A percentile compares a stretch with the other conserved stretches of the same genome.
Conservation (phyloP, 2,329 filamentous ascomycete genomes). For the Aspergillus quadricinctus region DNA sequence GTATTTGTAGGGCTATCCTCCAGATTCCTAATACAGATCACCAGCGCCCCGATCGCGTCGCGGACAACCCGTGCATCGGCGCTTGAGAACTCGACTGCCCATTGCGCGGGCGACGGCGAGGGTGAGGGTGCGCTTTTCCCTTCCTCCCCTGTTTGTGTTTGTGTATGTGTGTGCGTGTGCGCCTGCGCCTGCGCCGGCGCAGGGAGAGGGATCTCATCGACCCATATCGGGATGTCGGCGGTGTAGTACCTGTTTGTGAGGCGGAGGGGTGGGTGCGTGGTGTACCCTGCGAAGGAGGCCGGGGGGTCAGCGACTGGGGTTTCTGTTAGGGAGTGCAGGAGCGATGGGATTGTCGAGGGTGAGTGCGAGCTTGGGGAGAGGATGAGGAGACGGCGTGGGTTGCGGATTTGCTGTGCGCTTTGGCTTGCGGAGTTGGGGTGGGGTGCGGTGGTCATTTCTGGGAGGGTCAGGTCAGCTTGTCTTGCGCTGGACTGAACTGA, state of each 20-base stretch:
- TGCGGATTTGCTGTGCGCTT: slow-evolving; percentile 25
- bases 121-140: slow-evolving; percentile 7
- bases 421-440: background rate
- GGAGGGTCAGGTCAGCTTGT: slow-evolving; percentile 1
- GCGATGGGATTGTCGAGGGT: slow-evolving; percentile 30
- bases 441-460: slow-evolving; percentile 1
- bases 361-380: slow-evolving; percentile 36
- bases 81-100: slow-evolving; percentile 40
- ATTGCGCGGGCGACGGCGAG: slow-evolving; percentile 21
- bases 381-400: slow-evolving; percentile 41
- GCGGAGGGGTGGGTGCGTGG: slow-evolving; percentile 39
- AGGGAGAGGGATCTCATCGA: slow-evolving; percentile 40
- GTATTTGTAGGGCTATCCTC: background rate
- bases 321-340: slow-evolving; percentile 36
- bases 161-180: background rate
- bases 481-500: too few species aligned
- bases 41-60: slow-evolving; percentile 41
- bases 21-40: slow-evolving; percentile 35
- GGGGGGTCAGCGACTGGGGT: slow-evolving; percentile 21
- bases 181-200: background rate
- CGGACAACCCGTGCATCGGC: slow-evolving; percentile 41
- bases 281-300: slow-evolving; percentile 43
- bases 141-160: slow-evolving; percentile 1
- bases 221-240: slow-evolving; percentile 44
- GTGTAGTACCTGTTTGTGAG: slow-evolving; percentile 43